Percentiles rank a stretch among this genome's conserved stretches.
These are phyloP conservation scores for Cenchrus americanus DNA, from an alignment of 176 grass and related monocot genomes.

Conservation along the genomic window DNA sequence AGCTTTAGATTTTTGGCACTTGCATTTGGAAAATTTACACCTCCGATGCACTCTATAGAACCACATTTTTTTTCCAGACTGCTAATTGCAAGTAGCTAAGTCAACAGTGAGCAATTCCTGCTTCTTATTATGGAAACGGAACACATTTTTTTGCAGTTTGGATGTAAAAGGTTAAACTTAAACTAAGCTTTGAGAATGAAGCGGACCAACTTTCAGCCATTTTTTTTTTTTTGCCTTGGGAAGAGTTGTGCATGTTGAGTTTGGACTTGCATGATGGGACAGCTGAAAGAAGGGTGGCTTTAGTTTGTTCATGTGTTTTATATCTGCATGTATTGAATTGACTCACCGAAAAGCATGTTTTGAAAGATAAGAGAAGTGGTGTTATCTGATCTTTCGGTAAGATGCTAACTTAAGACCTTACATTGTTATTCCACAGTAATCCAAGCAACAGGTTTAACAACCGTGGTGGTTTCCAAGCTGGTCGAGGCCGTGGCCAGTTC, in stretches of 20 bases:
- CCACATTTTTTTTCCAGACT: not conserved
- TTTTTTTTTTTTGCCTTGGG: not conserved
- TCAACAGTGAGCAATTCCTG: conserved; percentile 2
- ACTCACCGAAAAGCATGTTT: not conserved
- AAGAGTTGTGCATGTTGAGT: conserved; percentile 31
- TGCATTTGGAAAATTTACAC: not conserved
- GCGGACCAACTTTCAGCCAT: not conserved
- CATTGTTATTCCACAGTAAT: conserved; percentile 25
- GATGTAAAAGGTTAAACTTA: not conserved
- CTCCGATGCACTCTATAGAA: not conserved
- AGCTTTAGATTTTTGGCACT: conserved; percentile 12
- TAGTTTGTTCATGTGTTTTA: not conserved
- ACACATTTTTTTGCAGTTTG: not conserved
- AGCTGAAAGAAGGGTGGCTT: not conserved
- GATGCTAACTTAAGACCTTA: not conserved
- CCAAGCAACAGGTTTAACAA: conserved; percentile 33
- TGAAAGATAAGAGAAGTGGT: not conserved
- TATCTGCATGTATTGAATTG: not conserved
- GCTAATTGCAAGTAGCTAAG: not conserved
- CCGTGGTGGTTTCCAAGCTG: conserved; percentile 58
- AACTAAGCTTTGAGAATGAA: not conserved
- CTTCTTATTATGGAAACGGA: not conserved
- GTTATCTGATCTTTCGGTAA: not conserved
- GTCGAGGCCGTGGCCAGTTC: conserved; percentile 37
- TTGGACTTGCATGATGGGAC: not conserved